Base-by-base conservation (phyloP, 257 asterid genomes). In the Nemophila menziesii region DNA sequence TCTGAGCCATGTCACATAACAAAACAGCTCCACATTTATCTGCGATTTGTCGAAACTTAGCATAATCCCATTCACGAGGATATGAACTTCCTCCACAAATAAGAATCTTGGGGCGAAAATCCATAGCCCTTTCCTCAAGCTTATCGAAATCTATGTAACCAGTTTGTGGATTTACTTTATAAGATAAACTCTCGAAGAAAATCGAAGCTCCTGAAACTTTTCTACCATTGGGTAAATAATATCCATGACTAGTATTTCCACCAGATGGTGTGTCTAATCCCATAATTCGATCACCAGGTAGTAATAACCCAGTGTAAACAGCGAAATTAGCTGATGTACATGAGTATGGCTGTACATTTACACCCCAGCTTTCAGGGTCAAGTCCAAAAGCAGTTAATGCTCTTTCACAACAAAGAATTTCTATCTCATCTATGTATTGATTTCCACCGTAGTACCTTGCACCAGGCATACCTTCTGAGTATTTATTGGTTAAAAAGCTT, bases 221-320 rank as follows among this genome's bases (percentile, higher is more conserved):
- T 67, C 94, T 76, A 43, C 99, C 99, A 60, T 85, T 85, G 0
- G 98, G 96, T 41, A 79, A 60, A 64, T 79, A 90, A 54, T 76
- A 90, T n/a, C 99, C 99, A 27, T 90, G 99, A 58, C 96, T 90
- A 11, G 96, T 74, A 54, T 90, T 85, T 27, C 99, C 99, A 22
- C 96, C 96, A 19, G 96, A 85, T 1, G 93, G 96, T 2, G 90
- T 73, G 55, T 85, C 96, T 71, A 85, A 57, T 52, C 96, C 96
- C 93, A 85, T 85, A 59, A 85, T 85, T 58, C 96, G 55, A 71
- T 85, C 96, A 56, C 96, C 94, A 0, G 99, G 99, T 19, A 72
- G 61, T 62, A 90, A 40, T 39, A 90, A 67, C 36, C 94, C 99
- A 0, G 96, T 75, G 49, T 80, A 85, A 8, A 78, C 96, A 14